phyloP scores from a whole-genome alignment of 164 flowering plant genomes.

The Chimonanthus salicifolius region DNA sequence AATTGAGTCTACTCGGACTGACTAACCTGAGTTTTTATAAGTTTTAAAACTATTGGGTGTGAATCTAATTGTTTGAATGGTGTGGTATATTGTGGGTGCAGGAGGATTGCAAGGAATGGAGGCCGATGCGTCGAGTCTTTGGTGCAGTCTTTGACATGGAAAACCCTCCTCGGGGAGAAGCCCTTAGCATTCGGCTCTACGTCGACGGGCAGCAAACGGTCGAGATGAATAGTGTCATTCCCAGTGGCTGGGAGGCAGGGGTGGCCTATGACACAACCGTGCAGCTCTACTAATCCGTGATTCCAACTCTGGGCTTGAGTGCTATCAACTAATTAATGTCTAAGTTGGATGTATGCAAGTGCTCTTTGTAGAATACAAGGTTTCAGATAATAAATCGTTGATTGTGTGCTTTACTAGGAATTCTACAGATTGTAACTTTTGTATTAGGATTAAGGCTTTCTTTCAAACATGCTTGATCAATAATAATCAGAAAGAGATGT shows the following conservation, averaged over 20 bases:
- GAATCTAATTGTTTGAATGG: background rate
- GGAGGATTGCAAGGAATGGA: constrained; percentile 74
- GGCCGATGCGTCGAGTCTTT: constrained; percentile 51
- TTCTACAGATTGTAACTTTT: background rate
- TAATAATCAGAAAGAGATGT: too few relatives aligned
- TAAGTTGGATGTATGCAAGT: background rate
- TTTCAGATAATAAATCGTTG: too few relatives aligned
- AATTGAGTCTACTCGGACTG: background rate
- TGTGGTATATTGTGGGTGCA: constrained; percentile 16
- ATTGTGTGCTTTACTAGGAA: background rate
- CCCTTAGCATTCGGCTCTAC: constrained; percentile 46
- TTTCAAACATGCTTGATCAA: too few relatives aligned
- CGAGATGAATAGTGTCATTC: constrained; percentile 36
- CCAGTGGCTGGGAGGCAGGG: constrained; percentile 67
- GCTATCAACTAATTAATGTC: background rate
- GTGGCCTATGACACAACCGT: constrained; percentile 49
- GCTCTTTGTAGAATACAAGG: background rate
- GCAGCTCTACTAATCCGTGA: constrained; percentile 30
- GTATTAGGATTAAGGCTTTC: too few relatives aligned
- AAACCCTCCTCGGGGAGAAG: constrained; percentile 36
- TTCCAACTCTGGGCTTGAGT: background rate
- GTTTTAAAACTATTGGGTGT: background rate
- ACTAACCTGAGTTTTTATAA: too few relatives aligned
- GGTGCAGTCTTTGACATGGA: constrained; percentile 49
- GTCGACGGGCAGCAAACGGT: constrained; percentile 39